Base-by-base conservation (phyloP, 352 stramenopile genomes). In the Phytophthora hybrid region DNA sequence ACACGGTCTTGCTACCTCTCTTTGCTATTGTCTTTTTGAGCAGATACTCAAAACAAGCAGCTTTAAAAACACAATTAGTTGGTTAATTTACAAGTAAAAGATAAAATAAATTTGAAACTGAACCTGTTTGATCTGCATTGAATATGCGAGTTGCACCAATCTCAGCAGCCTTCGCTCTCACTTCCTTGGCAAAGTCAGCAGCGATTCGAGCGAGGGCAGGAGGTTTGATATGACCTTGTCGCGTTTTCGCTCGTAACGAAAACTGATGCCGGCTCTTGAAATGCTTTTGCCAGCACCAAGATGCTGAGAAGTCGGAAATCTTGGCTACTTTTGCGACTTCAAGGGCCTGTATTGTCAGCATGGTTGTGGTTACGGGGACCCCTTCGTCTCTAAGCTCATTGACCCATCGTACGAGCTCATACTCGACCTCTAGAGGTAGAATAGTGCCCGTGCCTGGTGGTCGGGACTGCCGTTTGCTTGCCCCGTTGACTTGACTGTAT, bases 271-370 rank as follows among this genome's bases (percentile, higher is more conserved):
- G 52, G n/a, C 11, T 13, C 14, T 59, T 44, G 16, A 59, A 59
- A 9, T 7, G 10, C 9, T 59, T 39, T 59, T 59, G 53, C 53
- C 53, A 59, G 53, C 53, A 44, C 53, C 29, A 59, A 26, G 53
- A 59, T 9, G 53, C 14, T 21, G 37, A 7, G 39, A 59, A 59
- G 5, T 13, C 5, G 14, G 53, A 14, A 14, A 44, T 59, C 14
- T 10, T 16, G 19, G 53, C 23, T 41, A 13, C 14, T 23, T 59
- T 41, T 14, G 53, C 13, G 5, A 59, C 53, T 19, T 59, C 53
- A 9, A 26, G 53, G 5, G 19, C 53, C 29, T 59, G 53, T 14
- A 59, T 44, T 10, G 16, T 26, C 6, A 59, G 11, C 53, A 59
- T 59, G 6, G 18, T 59, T 44, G 53, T 21, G 29, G 53, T 46